These are phyloP conservation scores for Pseudomassariella vexata DNA, from an alignment of 2,329 filamentous ascomycete genomes.

Conservation along the genomic window DNA sequence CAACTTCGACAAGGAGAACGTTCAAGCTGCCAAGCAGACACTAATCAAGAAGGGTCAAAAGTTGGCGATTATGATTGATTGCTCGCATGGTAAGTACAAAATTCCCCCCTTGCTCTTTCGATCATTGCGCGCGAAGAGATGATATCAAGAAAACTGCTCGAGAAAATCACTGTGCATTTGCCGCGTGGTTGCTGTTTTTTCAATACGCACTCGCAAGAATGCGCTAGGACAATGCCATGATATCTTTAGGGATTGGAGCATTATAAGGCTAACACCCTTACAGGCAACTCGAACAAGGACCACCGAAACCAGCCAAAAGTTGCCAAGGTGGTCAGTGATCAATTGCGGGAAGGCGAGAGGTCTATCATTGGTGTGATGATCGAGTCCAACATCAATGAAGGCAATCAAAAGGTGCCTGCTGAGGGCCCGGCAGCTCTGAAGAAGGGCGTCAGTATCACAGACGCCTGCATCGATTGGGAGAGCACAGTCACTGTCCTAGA, in stretches of 20 bases:
- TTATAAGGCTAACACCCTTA: conserved; percentile 6
- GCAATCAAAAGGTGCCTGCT: conserved; percentile 78
- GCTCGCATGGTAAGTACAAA: conserved; percentile 72
- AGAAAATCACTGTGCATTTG: too few species aligned
- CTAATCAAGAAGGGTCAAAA: conserved; percentile 78
- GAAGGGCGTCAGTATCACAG: conserved; percentile 90
- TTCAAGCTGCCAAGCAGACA: conserved; percentile 72
- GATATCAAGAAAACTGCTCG: too few species aligned
- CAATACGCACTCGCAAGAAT: too few species aligned
- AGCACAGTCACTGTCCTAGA: conserved; percentile 75
- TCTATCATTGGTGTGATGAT: conserved; percentile 97
- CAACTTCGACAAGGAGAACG: conserved; percentile 85
- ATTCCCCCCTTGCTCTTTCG: too few species aligned
- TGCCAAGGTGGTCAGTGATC: conserved; percentile 72
- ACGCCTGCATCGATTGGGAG: conserved; percentile 95
- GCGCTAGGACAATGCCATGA: too few species aligned
- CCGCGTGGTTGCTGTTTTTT: too few species aligned
- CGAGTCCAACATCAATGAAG: conserved; percentile 93
- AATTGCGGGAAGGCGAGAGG: conserved; percentile 80
- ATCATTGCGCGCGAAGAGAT: too few species aligned
- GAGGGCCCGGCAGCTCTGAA: conserved; percentile 75
- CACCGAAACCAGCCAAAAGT: conserved; percentile 97
- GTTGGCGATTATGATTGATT: conserved; percentile 95
- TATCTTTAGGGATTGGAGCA: too few species aligned
- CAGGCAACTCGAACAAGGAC: conserved; percentile 94